These are phyloP conservation scores for Gaertneriomyces semiglobifer DNA, from an alignment of 192 early-diverging fungal species.

Conservation along the genomic window DNA sequence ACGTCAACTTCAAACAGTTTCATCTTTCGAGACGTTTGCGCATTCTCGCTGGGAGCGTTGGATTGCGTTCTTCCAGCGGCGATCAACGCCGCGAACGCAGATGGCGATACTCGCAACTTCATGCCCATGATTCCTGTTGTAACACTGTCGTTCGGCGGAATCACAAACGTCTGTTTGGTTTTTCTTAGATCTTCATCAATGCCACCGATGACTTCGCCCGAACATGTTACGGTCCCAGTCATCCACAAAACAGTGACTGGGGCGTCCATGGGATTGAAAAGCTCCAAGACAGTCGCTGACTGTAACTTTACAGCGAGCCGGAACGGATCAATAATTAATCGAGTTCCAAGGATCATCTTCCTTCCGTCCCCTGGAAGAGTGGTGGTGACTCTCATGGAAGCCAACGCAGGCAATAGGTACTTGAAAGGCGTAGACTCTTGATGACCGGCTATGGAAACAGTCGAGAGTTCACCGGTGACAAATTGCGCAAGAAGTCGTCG, in stretches of 20 bases:
- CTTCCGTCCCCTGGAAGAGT: constrained; percentile 16
- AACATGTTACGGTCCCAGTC: constrained; percentile 23
- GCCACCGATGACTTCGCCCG: constrained; percentile 13
- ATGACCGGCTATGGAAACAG: constrained; percentile 11
- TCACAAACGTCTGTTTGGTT: constrained; percentile 7
- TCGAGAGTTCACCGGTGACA: constrained; percentile 7
- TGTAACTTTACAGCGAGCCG: constrained; percentile 12
- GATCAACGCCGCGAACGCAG: constrained; percentile 16
- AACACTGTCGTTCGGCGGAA: neutral
- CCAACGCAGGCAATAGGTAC: constrained; percentile 19
- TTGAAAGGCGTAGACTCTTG: constrained; percentile 15
- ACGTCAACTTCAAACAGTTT: constrained; percentile 28
- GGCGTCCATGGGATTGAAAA: constrained; percentile 21
- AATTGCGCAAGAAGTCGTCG: constrained; percentile 15
- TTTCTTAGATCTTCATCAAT: constrained; percentile 18
- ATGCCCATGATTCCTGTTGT: constrained; percentile 20
- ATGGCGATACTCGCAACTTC: constrained; percentile 7
- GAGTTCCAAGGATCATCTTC: constrained; percentile 25
- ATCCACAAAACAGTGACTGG: constrained; percentile 26
- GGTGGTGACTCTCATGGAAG: constrained; percentile 11
- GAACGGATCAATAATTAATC: constrained; percentile 26
- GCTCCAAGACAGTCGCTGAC: constrained; percentile 8
- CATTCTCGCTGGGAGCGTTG: neutral
- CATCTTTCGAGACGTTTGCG: neutral
- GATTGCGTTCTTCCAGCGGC: constrained; percentile 9